These are phyloP conservation scores for Nicotiana tomentosiformis DNA, from an alignment of 257 asterid species.

Conservation along the genomic window DNA sequence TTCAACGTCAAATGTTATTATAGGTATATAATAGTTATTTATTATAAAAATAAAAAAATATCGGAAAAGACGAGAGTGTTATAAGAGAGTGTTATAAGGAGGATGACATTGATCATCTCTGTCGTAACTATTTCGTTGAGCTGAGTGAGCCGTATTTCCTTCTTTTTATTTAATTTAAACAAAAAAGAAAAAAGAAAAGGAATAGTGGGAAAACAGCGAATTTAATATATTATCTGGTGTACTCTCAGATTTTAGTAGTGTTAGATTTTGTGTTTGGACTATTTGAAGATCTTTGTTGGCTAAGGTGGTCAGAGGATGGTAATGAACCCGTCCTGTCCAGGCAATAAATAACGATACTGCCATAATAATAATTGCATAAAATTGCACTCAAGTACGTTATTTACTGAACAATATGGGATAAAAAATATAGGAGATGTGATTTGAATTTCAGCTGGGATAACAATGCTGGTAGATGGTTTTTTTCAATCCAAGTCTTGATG, in stretches of 20 bases:
- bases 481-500: too few relatives aligned
- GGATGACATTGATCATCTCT: background rate
- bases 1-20: too few relatives aligned
- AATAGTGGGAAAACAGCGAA: slow-evolving; percentile 1
- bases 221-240: slow-evolving; percentile 2
- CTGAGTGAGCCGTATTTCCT: background rate
- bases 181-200: background rate
- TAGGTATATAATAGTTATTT: too few relatives aligned
- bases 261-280: slow-evolving; percentile 45
- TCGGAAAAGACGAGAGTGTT: too few relatives aligned
- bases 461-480: too few relatives aligned
- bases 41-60: too few relatives aligned
- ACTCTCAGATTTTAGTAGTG: slow-evolving; percentile 14
- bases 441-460: too few relatives aligned
- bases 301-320: slow-evolving; percentile 38
- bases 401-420: too few relatives aligned
- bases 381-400: background rate
- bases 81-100: too few relatives aligned
- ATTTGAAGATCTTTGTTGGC: slow-evolving; percentile 56
- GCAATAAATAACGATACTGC: slow-evolving; percentile 26
- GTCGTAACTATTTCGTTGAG: background rate
- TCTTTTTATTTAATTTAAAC: background rate
- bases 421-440: too few relatives aligned
- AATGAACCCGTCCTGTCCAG: slow-evolving; percentile 23
- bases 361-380: slow-evolving; percentile 22